Conservation (phyloP, 176 grass and related monocot genomes). For the Bonia amplexicaulis region DNA sequence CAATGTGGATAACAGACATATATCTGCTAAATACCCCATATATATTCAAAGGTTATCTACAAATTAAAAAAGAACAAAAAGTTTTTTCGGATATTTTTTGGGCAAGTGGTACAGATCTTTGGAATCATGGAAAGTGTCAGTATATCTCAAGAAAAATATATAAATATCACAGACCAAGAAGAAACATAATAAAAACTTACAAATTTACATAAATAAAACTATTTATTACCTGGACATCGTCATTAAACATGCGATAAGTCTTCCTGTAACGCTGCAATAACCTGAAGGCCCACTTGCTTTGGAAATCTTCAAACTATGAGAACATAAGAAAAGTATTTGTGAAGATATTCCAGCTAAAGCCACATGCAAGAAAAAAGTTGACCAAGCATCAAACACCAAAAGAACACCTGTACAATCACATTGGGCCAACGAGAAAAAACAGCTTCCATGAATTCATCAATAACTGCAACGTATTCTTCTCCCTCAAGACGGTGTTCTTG, state of each 20-base stretch:
- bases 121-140: not conserved
- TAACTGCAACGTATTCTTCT: conserved; percentile 88
- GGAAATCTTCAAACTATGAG: conserved; percentile 96
- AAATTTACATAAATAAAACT: conserved; percentile 6
- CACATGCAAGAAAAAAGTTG: not conserved
- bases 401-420: conserved; percentile 92
- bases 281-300: conserved; percentile 98
- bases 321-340: not conserved
- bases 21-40: not conserved
- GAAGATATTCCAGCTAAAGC: not conserved
- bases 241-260: conserved; percentile 97
- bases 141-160: not conserved
- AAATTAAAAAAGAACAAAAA: no score
- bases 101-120: not conserved
- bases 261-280: conserved; percentile 91
- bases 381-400: not conserved
- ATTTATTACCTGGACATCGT: conserved; percentile 90
- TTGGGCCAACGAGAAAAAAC: conserved; percentile 94
- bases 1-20: not conserved
- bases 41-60: no score
- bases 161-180: not conserved
- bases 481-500: conserved; percentile 93
- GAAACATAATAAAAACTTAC: not conserved
- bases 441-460: conserved; percentile 99
- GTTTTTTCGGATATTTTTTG: not conserved